A percentile compares a stretch with the other conserved stretches of the same genome.
Conservation (phyloP, 1,284 basidiomycete genomes). For the Apiotrichum brassicae region DNA sequence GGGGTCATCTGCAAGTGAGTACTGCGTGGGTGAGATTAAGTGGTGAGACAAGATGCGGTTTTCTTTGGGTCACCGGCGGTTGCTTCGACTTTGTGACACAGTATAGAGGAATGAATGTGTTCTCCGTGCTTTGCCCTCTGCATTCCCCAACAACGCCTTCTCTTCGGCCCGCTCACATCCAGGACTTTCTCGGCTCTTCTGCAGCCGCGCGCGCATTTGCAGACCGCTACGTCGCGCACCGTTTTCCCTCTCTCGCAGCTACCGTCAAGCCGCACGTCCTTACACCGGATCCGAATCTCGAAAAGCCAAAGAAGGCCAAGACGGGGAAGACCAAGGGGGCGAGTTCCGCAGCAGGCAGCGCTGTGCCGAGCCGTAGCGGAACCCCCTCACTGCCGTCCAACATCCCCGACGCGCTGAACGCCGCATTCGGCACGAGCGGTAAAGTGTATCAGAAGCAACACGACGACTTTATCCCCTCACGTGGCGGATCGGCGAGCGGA, state of each 20-base stretch:
- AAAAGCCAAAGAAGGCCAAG: slow-evolving; percentile 10
- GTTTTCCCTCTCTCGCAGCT: slow-evolving; percentile 31
- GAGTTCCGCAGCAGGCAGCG: background rate
- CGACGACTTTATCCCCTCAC: slow-evolving; percentile 5
- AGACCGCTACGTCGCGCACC: slow-evolving; percentile 29
- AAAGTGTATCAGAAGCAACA: slow-evolving; percentile 37
- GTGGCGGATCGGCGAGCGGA: slow-evolving; percentile 6
- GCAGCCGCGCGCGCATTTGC: slow-evolving; percentile 35
- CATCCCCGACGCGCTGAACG: slow-evolving; percentile 19
- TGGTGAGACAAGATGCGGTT: too few species aligned
- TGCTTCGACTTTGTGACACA: background rate
- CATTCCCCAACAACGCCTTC: background rate
- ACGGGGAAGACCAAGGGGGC: background rate
- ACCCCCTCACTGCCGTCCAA: background rate
- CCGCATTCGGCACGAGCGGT: slow-evolving; percentile 30
- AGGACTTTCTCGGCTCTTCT: slow-evolving; percentile 43
- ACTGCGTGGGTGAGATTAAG: background rate
- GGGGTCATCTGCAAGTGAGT: slow-evolving; percentile 37
- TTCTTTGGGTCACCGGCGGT: background rate
- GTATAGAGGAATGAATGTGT: too few species aligned
- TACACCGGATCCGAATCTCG: slow-evolving; percentile 1
- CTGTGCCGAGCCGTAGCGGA: background rate
- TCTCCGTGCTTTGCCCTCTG: too few species aligned
- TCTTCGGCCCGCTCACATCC: background rate
- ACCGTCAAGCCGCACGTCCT: slow-evolving; percentile 4